Evolutionary conservation across 2,329 filamentous ascomycete genomes (phyloP).

Genomic region (Apiospora koreana): DNA sequence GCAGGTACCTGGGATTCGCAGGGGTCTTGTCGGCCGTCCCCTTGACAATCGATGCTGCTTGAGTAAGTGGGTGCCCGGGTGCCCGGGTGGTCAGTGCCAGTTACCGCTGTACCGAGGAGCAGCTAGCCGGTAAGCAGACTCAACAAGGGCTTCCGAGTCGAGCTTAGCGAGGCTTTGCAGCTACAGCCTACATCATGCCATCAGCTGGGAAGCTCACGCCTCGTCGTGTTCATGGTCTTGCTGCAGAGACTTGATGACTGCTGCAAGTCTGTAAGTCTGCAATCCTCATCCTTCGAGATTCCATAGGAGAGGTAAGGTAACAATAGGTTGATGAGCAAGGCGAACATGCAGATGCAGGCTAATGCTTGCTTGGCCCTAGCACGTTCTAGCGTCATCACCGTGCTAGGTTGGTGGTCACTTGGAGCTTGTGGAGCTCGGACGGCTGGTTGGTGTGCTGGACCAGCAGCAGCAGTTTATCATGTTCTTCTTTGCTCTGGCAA

Average conservation of each 20-base stretch:
- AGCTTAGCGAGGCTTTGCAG: background rate
- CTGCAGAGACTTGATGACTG: background rate
- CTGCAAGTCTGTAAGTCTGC: too few species aligned
- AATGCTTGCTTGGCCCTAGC: constrained; percentile 4
- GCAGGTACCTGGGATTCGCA: background rate
- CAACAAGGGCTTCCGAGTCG: background rate
- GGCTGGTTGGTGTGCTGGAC: background rate
- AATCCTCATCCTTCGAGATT: background rate
- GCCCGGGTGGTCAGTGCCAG: background rate
- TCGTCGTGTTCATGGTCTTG: background rate
- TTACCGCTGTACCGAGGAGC: background rate
- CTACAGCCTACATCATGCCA: background rate
- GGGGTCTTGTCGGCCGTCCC: background rate
- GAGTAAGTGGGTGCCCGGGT: background rate
- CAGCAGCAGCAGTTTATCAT: constrained; percentile 1
- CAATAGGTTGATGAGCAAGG: too few species aligned
- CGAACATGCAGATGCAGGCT: constrained; percentile 4
- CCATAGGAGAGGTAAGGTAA: background rate
- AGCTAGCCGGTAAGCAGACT: background rate
- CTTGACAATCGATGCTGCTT: background rate
- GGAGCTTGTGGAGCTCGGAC: background rate
- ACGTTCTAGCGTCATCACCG: constrained; percentile 4
- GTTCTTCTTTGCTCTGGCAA: background rate
- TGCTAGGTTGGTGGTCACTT: background rate
- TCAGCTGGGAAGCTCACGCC: background rate